Percentiles rank a stretch among this genome's conserved stretches.
These are phyloP conservation scores for Cadophora malorum DNA, from an alignment of 2,329 filamentous ascomycete species.

Conservation along the genomic window DNA sequence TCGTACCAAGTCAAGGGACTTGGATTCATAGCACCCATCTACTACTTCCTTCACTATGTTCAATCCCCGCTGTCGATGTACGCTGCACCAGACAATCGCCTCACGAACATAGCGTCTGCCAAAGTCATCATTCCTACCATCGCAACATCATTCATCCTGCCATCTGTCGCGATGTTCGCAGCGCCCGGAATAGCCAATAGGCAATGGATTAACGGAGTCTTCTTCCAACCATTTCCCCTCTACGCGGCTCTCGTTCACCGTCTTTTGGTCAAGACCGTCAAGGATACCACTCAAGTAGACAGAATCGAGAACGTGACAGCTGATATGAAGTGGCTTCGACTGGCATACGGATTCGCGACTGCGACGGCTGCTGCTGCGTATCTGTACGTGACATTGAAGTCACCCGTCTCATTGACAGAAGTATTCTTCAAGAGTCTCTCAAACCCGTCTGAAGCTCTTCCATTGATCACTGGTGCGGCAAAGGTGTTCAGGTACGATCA, in stretches of 20 bases:
- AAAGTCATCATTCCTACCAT: constrained; percentile 44
- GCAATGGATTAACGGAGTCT: constrained; percentile 40
- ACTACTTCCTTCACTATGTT: constrained; percentile 49
- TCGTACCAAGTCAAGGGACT: constrained; percentile 43
- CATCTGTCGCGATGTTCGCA: constrained; percentile 38
- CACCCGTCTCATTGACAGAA: constrained; percentile 33
- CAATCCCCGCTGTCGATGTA: constrained; percentile 45
- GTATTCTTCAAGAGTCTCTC: constrained; percentile 38
- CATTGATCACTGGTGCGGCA: constrained; percentile 24
- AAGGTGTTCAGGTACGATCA: constrained; percentile 38
- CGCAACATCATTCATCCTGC: constrained; percentile 39
- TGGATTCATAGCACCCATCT: constrained; percentile 46
- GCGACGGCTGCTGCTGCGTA: constrained; percentile 26
- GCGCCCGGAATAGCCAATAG: constrained; percentile 33
- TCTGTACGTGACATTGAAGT: constrained; percentile 32
- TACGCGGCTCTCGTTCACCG: constrained; percentile 34
- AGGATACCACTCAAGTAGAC: constrained; percentile 34
- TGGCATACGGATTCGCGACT: constrained; percentile 33
- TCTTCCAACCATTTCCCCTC: constrained; percentile 52
- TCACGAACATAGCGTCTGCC: constrained; percentile 42
- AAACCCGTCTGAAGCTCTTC: constrained; percentile 33
- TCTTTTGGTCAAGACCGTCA: constrained; percentile 28
- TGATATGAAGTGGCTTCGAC: constrained; percentile 39
- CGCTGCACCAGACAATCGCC: constrained; percentile 44
- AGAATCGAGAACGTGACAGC: constrained; percentile 35